Conservation (phyloP, 2,329 filamentous ascomycete genomes). For the Talaromyces sp. region DNA sequence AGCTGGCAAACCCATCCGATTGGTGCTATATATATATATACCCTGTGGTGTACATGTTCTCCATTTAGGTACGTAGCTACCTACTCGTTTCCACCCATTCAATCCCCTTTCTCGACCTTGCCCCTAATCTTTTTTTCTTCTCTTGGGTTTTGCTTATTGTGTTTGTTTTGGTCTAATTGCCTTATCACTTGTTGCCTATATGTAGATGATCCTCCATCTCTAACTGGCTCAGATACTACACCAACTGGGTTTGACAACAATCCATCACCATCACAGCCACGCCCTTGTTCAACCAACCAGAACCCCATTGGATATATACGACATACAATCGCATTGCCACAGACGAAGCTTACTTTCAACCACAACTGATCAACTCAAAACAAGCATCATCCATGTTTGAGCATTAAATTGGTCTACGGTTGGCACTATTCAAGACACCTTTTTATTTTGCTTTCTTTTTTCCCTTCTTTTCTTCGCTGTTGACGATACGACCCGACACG, state of each 20-base stretch:
- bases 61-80: background rate
- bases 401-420: background rate
- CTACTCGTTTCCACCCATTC: background rate
- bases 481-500: background rate
- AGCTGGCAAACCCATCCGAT: background rate
- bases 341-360: background rate
- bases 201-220: background rate
- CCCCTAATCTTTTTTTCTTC: background rate
- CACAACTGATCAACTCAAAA: background rate
- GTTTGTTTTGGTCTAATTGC: too few species aligned
- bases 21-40: background rate
- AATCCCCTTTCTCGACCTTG: background rate
- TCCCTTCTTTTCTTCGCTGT: background rate
- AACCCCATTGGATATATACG: background rate
- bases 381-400: conserved; percentile 6
- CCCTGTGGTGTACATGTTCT: background rate
- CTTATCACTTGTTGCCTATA: background rate
- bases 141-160: too few species aligned
- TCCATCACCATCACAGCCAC: background rate
- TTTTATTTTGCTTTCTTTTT: background rate
- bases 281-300: background rate
- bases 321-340: background rate
- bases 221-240: background rate
- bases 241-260: background rate
- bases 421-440: background rate